Conservation (phyloP, 176 grass and related monocot genomes). For the Triticum aestivum region IWGSC_CS_RefSeq_v2.1 NC_057796.1:416918593-416919092, state of each 20-base stretch:
- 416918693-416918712: conserved; percentile 33
- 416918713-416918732: conserved; percentile 11
- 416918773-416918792: conserved; percentile 40
- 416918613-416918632: conserved; percentile 31
- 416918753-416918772: conserved; percentile 31
- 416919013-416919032: neutral
- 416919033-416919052: conserved; percentile 10
- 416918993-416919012: neutral
- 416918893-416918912: conserved; percentile 34
- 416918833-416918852: conserved; percentile 32
- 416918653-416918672: conserved; percentile 27
- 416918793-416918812: conserved; percentile 46
- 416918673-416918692: conserved; percentile 34
- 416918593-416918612: conserved; percentile 31
- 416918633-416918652: conserved; percentile 12
- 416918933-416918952: neutral
- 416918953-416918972: neutral
- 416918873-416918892: conserved; percentile 46
- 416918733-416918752: conserved; percentile 11
- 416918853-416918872: conserved; percentile 42
- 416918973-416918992: neutral
- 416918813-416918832: conserved; percentile 8
- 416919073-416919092: conserved; percentile 9
- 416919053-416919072: neutral
- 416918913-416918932: conserved; percentile 34